Evolutionary conservation across 345 rosid genomes (phyloP).

Genomic region (Bretschneidera sinensis): DNA sequence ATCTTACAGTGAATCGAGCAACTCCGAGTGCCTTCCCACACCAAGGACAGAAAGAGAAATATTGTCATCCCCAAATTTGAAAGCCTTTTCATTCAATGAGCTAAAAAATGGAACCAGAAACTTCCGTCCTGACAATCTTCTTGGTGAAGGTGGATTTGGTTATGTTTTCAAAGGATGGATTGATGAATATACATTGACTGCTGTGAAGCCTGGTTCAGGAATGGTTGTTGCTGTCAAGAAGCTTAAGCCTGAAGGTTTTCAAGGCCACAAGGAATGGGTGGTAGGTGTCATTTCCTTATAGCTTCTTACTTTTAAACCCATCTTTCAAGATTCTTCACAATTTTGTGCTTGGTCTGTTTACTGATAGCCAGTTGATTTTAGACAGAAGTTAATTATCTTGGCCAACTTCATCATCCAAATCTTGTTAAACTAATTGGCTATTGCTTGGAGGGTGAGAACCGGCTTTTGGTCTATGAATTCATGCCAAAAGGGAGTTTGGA

Average conservation of each 20-base stretch:
- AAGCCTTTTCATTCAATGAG: constrained; percentile 73
- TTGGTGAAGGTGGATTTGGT: constrained; percentile 98
- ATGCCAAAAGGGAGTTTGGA: constrained; percentile 98
- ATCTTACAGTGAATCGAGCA: constrained; percentile 52
- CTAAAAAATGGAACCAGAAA: constrained; percentile 85
- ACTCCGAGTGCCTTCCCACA: constrained; percentile 54
- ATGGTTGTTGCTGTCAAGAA: constrained; percentile 95
- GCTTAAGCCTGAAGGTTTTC: constrained; percentile 93
- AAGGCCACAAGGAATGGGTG: constrained; percentile 99
- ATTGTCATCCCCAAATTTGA: constrained; percentile 77
- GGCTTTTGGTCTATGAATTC: constrained; percentile 85
- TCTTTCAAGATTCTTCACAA: background rate
- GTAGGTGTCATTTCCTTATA: constrained; percentile 32
- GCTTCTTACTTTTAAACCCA: background rate
- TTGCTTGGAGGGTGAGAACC: constrained; percentile 79
- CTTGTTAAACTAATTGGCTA: constrained; percentile 88
- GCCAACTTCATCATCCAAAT: constrained; percentile 90
- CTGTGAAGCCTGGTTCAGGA: constrained; percentile 84
- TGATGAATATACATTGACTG: constrained; percentile 56
- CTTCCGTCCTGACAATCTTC: constrained; percentile 81
- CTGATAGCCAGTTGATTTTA: constrained; percentile 39
- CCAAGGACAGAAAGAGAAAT: constrained; percentile 94
- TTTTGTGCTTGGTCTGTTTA: background rate
- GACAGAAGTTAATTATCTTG: constrained; percentile 97
- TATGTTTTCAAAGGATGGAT: constrained; percentile 95